Conservation (phyloP, 1,284 basidiomycete species). For the Austroboletus niveus region DNA sequence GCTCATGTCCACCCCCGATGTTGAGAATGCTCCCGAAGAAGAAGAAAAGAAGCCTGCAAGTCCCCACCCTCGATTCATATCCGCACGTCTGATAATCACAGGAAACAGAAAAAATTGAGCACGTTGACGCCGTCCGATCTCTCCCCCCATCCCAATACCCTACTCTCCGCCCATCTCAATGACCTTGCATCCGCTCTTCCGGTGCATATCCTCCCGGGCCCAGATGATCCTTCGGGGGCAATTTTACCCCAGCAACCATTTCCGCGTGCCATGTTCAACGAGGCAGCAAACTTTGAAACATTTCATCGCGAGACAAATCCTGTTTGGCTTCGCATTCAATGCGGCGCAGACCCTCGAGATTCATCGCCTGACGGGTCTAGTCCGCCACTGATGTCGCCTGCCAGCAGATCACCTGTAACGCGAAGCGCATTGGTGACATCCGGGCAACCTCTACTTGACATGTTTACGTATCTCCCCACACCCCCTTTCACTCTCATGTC, state of each 20-base stretch:
- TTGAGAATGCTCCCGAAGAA: slow-evolving; percentile 30
- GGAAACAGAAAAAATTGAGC: slow-evolving; percentile 53
- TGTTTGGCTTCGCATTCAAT: slow-evolving; percentile 68
- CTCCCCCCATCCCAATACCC: slow-evolving; percentile 71
- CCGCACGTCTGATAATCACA: slow-evolving; percentile 5
- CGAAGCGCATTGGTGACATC: slow-evolving; percentile 77
- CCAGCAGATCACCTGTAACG: slow-evolving; percentile 27
- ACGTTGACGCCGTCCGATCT: slow-evolving; percentile 58
- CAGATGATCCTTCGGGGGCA: slow-evolving; percentile 81
- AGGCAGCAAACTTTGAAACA: slow-evolving; percentile 57
- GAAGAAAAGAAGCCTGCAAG: slow-evolving; percentile 61
- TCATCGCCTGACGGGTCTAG: slow-evolving; percentile 9
- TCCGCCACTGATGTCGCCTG: slow-evolving; percentile 4
- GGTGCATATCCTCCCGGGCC: slow-evolving; percentile 84
- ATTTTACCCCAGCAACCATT: slow-evolving; percentile 94
- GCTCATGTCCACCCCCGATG: slow-evolving; percentile 50
- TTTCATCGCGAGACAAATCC: slow-evolving; percentile 90
- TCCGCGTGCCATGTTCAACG: slow-evolving; percentile 88
- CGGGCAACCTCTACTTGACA: slow-evolving; percentile 93
- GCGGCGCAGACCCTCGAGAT: slow-evolving; percentile 27
- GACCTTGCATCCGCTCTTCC: slow-evolving; percentile 75
- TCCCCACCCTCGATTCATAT: slow-evolving; percentile 10
- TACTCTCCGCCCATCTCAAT: slow-evolving; percentile 67
- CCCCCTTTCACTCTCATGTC: slow-evolving; percentile 67
- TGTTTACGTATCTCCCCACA: slow-evolving; percentile 86